phyloP scores from a whole-genome alignment of 1,284 basidiomycete genomes.

The Cryptococcus deneoformans region DNA sequence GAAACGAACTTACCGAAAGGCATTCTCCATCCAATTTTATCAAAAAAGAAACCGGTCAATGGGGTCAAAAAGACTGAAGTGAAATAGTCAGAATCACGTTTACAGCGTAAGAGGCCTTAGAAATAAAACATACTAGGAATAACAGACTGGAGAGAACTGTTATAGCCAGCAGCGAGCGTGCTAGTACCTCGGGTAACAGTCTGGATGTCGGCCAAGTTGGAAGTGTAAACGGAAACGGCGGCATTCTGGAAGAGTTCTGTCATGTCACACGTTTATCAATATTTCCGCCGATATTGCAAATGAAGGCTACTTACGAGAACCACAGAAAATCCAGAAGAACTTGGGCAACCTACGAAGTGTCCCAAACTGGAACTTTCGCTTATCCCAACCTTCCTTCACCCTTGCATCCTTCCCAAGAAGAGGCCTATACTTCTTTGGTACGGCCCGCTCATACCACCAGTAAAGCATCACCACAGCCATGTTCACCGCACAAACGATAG shows the following conservation, averaged over 20 bases:
- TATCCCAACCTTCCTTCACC: constrained; percentile 22
- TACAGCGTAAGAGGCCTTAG: constrained; percentile 34
- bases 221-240: constrained; percentile 45
- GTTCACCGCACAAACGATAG: constrained; percentile 35
- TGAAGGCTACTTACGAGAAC: constrained; percentile 28
- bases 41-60: constrained; percentile 43
- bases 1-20: constrained; percentile 23
- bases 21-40: constrained; percentile 41
- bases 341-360: constrained; percentile 26
- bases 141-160: constrained; percentile 44
- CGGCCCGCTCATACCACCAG: constrained; percentile 38
- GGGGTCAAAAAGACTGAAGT: constrained; percentile 27
- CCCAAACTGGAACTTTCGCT: constrained; percentile 15
- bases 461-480: constrained; percentile 37
- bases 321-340: constrained; percentile 41
- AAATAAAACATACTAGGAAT: constrained; percentile 49
- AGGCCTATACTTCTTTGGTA: constrained; percentile 40
- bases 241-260: constrained; percentile 44
- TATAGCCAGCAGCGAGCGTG: constrained; percentile 50
- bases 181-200: constrained; percentile 46
- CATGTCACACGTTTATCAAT: neutral
- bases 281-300: neutral
- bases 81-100: too few relatives aligned
- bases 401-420: constrained; percentile 23
- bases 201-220: constrained; percentile 51